Conservation (phyloP, 495 filamentous ascomycete species). For the Articulospora tetracladia region DNA sequence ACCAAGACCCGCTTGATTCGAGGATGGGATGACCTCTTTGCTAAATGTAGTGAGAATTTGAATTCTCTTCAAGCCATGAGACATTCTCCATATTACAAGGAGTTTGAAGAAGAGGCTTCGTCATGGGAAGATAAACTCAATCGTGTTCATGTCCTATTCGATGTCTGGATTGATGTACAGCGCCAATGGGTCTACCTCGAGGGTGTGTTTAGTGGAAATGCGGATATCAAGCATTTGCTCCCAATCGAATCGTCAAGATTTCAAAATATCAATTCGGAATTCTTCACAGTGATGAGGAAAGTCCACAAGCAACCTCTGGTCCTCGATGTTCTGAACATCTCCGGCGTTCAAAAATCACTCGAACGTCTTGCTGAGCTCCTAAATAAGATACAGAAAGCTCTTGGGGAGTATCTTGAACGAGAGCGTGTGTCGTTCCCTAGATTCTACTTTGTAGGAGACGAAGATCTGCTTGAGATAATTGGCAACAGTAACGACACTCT, state of each 20-base stretch:
- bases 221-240: slow-evolving; percentile 96
- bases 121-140: slow-evolving; percentile 98
- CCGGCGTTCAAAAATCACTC: slow-evolving; percentile 89
- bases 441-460: slow-evolving; percentile 99
- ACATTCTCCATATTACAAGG: slow-evolving; percentile 97
- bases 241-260: slow-evolving; percentile 95
- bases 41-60: slow-evolving; percentile 96
- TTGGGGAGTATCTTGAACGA: slow-evolving; percentile 97
- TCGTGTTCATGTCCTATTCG: slow-evolving; percentile 93
- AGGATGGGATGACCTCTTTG: slow-evolving; percentile 97
- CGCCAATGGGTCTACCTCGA: slow-evolving; percentile 99
- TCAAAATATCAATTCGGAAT: slow-evolving; percentile 98
- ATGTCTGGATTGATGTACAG: slow-evolving; percentile 99
- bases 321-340: slow-evolving; percentile 90
- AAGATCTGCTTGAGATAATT: slow-evolving; percentile 98
- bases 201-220: slow-evolving; percentile 97
- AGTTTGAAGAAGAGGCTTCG: slow-evolving; percentile 95
- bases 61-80: slow-evolving; percentile 98
- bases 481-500: slow-evolving; percentile 97
- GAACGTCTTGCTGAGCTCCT: slow-evolving; percentile 92
- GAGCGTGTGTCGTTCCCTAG: slow-evolving; percentile 95
- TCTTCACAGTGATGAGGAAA: slow-evolving; percentile 97
- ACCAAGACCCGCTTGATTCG: slow-evolving; percentile 96
- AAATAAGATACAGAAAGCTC: slow-evolving; percentile 98
- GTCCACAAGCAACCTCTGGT: slow-evolving; percentile 93